Base-by-base conservation (phyloP, 2,329 filamentous ascomycete genomes). In the Alternaria gansuensis region DNA sequence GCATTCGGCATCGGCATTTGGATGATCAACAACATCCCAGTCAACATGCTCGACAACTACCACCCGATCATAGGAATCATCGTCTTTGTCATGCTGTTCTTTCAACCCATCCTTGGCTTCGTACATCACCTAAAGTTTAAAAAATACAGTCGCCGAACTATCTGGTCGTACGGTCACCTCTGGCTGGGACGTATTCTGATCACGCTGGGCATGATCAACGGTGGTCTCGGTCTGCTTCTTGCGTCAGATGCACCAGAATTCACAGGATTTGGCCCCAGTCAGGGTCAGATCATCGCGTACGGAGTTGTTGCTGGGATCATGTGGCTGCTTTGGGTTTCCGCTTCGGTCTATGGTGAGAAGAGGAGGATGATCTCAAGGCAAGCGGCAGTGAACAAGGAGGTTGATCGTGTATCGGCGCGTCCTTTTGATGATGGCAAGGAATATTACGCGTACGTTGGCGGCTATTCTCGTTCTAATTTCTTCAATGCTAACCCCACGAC, bases 61-160 rank as follows among this genome's bases (percentile, higher is more conserved):
- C 85, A 87, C 62, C 77, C 82, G 1, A 79, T 85, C 59, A 84
- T 87, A 45, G 85, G 85, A 10, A 79, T 84, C 5, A 72, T 85
- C 14, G 77, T 85, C 3, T 74, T 87, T 33, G 73, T 74, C 0
- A 61, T 77, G 3, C 70, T 90, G 2, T 77, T 87, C 10, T 83
- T 88, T 62, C 83, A 85, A 61, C 85, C 84, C 0, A 69, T 81
- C 1, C 75, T 85, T 36, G 85, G 85, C 4, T 68, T 80, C 24
- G 57, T 84, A 3, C 85, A 87, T 60, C 85, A 87, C 64, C 59
- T 73, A 4, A 67, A 82, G 46, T 87, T 81, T 76, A 81, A 81
- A 51, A 82, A 80, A 60, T 77, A 79, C 13, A 76, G 78, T 5
- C 70, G 70, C 13, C 81, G 82, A 39, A 82, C 80, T 2, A 62